Conservation (phyloP, 768 basidiomycete species). For the Termitomyces sp. region DNA sequence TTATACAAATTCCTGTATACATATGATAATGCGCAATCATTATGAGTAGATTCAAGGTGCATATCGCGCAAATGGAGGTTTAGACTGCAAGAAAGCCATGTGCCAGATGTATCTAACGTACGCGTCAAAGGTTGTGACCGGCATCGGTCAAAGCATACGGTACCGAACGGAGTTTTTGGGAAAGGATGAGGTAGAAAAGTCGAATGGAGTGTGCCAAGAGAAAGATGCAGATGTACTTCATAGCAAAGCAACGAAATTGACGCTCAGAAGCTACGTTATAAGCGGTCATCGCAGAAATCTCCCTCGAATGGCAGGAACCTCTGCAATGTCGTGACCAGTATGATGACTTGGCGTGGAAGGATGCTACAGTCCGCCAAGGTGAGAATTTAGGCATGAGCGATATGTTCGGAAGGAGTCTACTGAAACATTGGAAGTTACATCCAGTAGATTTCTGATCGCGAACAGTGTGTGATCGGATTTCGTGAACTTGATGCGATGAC, state of each 20-base stretch:
- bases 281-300: background rate
- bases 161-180: background rate
- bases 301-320: background rate
- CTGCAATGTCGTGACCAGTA: background rate
- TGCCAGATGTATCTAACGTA: background rate
- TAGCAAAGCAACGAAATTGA: background rate
- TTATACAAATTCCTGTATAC: slow-evolving; percentile 3
- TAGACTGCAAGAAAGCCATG: background rate
- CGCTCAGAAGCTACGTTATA: background rate
- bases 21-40: background rate
- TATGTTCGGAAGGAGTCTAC: background rate
- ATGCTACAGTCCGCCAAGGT: background rate
- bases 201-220: slow-evolving; percentile 7
- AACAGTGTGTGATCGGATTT: background rate
- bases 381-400: background rate
- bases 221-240: background rate
- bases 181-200: background rate
- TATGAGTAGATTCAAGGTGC: background rate
- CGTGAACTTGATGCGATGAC: background rate
- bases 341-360: background rate
- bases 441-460: background rate
- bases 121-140: background rate
- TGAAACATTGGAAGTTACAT: background rate
- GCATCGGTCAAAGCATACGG: background rate
- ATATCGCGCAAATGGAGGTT: background rate